Evolutionary conservation across 1,284 basidiomycete genomes (phyloP), one percentile per base, ranked within the genome.

Genomic region (Inonotus obliquus): DNA sequence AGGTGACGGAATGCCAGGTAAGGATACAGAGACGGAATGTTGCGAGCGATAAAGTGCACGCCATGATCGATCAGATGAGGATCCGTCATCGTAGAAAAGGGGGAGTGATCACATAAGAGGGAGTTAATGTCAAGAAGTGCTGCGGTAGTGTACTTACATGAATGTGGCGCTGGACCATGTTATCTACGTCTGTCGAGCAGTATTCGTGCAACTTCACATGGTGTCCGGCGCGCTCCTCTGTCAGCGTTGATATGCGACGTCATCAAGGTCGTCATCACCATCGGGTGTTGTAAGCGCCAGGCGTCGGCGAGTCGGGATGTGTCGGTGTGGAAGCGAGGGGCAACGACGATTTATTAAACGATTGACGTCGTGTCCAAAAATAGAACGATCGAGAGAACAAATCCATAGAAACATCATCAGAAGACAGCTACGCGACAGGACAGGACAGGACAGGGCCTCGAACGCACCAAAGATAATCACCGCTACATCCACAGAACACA

Each of bases 161-260:
- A 49, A 81, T 58, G 67, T 82, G 81, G 44, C 80, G 74, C 64
- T 81, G 75, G 23, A 82, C 77, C 62, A 82, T 79, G 63, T 77
- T 74, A 60, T 81, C 77, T 55, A 82, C 77, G 68, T 84, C 81
- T 10, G 78, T 74, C 9, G 82, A 84, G 64, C 80, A 81, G 68
- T 85, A 87, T 70, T 86, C 83, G 70, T 84, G 84, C 1, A 86
- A 77, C 73, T 87, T 87, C 60, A 80, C 66, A 70, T 82, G 80
- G 65, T 82, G 80, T 19, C 81, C 79, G 37, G 79, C 71, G 7
- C 80, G 77, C 69, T 82, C 80, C 73, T 82, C 81, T 81, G 63
- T 23, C 14, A 14, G 6, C n/a, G 23, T n/a, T 9, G 29, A 23
- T 13, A 37, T 49, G 21, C 35, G 32, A 29, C 47, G 45, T 47